Base-by-base conservation (phyloP, 306 rosid genomes). In the Rosa persica region DNA sequence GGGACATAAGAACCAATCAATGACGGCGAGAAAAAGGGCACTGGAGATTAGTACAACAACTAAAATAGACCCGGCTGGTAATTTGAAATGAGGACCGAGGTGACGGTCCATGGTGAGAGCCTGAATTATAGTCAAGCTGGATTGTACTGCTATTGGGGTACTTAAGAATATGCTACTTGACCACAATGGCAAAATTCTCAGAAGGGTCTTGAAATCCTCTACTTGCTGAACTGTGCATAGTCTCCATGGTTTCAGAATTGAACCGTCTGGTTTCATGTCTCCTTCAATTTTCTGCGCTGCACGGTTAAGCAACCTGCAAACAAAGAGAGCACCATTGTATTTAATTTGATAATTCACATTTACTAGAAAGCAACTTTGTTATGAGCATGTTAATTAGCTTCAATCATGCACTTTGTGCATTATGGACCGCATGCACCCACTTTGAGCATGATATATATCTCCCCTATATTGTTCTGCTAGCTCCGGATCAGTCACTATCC, bases 221-320 rank as follows among this genome's bases (percentile, higher is more conserved):
- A 89, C 91, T 81, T 92, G 89, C 73, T 89, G 78, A 27, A 89
- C 57, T 39, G 84, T 85, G 87, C 93, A 89, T n/a, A 90, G 76
- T 13, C 76, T 85, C 96, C 97, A 90, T 48, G 78, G 83, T 77
- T 84, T 92, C 61, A 79, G 79, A 42, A 82, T 70, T 69, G 83
- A 73, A 0, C 89, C 91, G 65, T 83, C 85, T 43, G 46, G 19
- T 39, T 58, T 11, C 5, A 86, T 58, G 79, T 93, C 93, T 65
- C 90, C 96, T 17, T 88, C 81, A 2, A 75, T 73, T 79, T 79
- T 84, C 10, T 58, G 36, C 2, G 66, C 66, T 58, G 36, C 66
- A 9, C 38, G 66, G 16, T 58, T 58, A 9, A 58, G 34, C 38
- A 58, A 58, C 5, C 66, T 58, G 66, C 66, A 58, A 9, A 9